A percentile compares a stretch with the other conserved stretches of the same genome.
These are phyloP conservation scores for Austroboletus novae-zelandiae DNA, from an alignment of 1,284 basidiomycete species.

Conservation along the genomic window DNA sequence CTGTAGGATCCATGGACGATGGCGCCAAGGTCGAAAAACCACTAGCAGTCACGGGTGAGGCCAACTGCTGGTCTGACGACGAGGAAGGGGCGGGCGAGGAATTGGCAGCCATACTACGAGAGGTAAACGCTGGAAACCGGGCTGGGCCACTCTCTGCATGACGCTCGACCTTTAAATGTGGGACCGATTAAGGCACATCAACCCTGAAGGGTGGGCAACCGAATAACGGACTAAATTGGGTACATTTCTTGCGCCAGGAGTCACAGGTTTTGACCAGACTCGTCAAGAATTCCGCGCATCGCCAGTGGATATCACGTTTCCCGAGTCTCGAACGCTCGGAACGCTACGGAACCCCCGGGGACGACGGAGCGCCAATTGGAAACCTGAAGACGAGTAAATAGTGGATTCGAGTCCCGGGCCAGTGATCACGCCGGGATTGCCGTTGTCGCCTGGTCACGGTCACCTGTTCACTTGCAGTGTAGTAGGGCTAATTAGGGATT, in stretches of 20 bases:
- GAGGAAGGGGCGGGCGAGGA: neutral
- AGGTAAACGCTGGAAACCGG: neutral
- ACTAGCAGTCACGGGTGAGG: constrained; percentile 6
- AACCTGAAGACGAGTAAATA: neutral
- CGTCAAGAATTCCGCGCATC: neutral
- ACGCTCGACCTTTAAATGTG: constrained; percentile 5
- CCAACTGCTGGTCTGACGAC: constrained; percentile 2
- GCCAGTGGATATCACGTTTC: neutral
- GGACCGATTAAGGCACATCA: constrained; percentile 1
- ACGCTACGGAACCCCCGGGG: neutral
- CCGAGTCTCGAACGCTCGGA: neutral
- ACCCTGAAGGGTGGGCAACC: constrained; percentile 5
- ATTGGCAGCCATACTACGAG: constrained; percentile 13
- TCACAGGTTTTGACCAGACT: neutral
- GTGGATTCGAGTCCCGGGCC: too few species aligned
- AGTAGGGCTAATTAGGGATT: too few species aligned
- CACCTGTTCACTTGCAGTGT: too few species aligned
- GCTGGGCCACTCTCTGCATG: neutral
- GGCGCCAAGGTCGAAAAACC: neutral
- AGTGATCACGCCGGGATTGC: too few species aligned
- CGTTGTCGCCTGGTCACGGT: too few species aligned
- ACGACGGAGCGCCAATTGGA: neutral
- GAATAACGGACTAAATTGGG: constrained; percentile 1
- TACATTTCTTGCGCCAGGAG: neutral
- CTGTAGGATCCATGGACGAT: constrained; percentile 1